Evolutionary conservation across 257 asterid genomes (phyloP), one percentile per base, ranked within the genome.

Genomic region (Misopates orontium): DNA sequence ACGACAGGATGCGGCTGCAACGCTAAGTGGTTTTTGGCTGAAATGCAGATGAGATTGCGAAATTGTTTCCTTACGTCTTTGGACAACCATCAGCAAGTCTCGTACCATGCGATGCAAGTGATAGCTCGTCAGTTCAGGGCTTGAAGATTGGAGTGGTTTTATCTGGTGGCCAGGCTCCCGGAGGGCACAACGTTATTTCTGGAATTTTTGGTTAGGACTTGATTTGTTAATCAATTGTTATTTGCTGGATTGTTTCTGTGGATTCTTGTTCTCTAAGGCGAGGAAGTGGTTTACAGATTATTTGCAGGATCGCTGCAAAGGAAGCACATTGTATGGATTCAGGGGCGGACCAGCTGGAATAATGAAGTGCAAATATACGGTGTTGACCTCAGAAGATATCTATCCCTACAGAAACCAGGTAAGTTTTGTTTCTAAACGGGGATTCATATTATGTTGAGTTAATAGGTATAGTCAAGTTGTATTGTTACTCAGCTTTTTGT

Each of bases 161-260:
- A 52, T 87, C 90, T 52, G 92, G 95, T 72, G 92, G 95, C 31
- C 95, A 87, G 60, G 95, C 92, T 47, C 95, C 92, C n/a, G 95
- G 92, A 64, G 95, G 95, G 45, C 95, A 87, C 74, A 87, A 87
- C 70, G 95, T 87, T 18, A 87, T 87, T 50, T 83, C 92, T 16
- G 95, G 92, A 72, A 83, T 87, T 32, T 87, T 71, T 51, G 95
- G 92, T 83, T 8, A 75, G 82, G 48, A 19, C 10, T 51, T 42
- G 5, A 22, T 12, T 25, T 53, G 56, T 50, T 52, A 41, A 18
- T 58, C 36, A 64, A 53, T 28, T 56, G 48, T n/a, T n/a, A 22
- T 59, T 18, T 50, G 49, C 23, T 65, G n/a, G n/a, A n/a, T n/a
- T n/a, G n/a, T n/a, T n/a, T n/a, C n/a, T n/a, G n/a, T n/a, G n/a